Conservation (phyloP, 805 yeast genomes). For the Vanderwaltozyma yarrowii region DNA sequence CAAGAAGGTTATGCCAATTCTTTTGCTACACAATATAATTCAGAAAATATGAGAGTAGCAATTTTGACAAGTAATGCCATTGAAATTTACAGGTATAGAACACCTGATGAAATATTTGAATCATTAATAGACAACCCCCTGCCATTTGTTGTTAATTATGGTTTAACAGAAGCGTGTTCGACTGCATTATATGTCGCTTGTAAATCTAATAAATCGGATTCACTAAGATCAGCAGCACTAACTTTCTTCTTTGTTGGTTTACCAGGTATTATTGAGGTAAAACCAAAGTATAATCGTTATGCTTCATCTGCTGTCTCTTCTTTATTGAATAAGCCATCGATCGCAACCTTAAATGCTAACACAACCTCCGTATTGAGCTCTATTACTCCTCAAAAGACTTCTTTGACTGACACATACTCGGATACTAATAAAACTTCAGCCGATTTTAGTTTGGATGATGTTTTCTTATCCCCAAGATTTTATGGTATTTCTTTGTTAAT, state of each 20-base stretch:
- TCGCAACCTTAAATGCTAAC: constrained; percentile 14
- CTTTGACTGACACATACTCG: neutral
- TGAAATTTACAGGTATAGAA: constrained; percentile 63
- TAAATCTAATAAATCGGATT: constrained; percentile 52
- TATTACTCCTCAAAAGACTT: constrained; percentile 4
- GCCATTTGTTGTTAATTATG: constrained; percentile 67
- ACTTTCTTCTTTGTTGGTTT: constrained; percentile 35
- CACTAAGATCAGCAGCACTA: constrained; percentile 34
- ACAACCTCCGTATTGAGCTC: constrained; percentile 1
- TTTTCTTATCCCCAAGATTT: constrained; percentile 83
- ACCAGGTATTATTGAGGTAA: constrained; percentile 35
- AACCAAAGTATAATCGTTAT: constrained; percentile 31
- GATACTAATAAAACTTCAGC: constrained; percentile 9
- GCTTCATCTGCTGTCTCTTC: constrained; percentile 23
- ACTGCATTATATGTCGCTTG: constrained; percentile 79
- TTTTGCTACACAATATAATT: constrained; percentile 75
- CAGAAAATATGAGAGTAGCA: constrained; percentile 61
- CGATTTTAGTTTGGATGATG: constrained; percentile 47
- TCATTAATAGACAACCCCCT: constrained; percentile 58
- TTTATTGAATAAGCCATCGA: constrained; percentile 17
- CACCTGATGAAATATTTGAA: constrained; percentile 71
- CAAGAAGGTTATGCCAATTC: constrained; percentile 81
- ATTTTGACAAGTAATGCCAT: constrained; percentile 74
- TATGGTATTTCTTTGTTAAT: constrained; percentile 77
- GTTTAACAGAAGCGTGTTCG: constrained; percentile 83